Evolutionary conservation across 345 rosid species (phyloP), one percentile per base, ranked within the genome.

Genomic region (Stellera chamaejasme): DNA sequence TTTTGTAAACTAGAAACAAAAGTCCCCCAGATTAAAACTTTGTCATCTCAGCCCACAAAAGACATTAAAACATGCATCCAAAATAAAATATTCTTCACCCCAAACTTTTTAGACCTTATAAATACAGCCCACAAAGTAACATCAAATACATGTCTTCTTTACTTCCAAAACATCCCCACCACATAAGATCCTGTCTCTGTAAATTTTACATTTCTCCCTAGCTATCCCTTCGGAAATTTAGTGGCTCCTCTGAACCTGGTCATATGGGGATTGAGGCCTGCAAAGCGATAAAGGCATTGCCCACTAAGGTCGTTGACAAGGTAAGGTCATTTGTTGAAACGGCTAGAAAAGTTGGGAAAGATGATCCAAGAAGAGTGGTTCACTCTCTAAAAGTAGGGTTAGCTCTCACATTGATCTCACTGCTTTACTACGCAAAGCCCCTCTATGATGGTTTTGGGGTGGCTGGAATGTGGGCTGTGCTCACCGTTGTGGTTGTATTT

Each of bases 381-480:
- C 97, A 90, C 66, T 83, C 94, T 14, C 54, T 90, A 10, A 90
- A 90, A 82, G 82, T 80, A 26, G 98, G 92, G 48, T 57, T 83
- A 58, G 85, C 96, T 16, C 84, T 91, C 63, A 80, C 95, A 47
- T 51, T 83, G 59, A 87, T 88, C 5, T 88, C 96, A 6, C 49
- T 80, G 19, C 43, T 91, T n/a, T 85, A 79, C 78, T 88, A 83
- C 48, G 65, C 60, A 10, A 64, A 82, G 47, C 95, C 95, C 32
- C 83, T 88, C 16, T 91, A 80, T 60, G 69, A 73, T 32, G 69
- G 82, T 48, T 83, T 85, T 36, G 96, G 88, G 8, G 75, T 75
- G 48, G 71, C 87, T 19, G 92, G 90, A 60, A 80, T 88, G 71
- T 91, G 98, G 98, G 98, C 96, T 11, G 79, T 91, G 43, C 66